Evolutionary conservation across 148 eudicot genomes (phyloP), one percentile per base, ranked within the genome.

Genomic region (Chenopodium quinoa): DNA sequence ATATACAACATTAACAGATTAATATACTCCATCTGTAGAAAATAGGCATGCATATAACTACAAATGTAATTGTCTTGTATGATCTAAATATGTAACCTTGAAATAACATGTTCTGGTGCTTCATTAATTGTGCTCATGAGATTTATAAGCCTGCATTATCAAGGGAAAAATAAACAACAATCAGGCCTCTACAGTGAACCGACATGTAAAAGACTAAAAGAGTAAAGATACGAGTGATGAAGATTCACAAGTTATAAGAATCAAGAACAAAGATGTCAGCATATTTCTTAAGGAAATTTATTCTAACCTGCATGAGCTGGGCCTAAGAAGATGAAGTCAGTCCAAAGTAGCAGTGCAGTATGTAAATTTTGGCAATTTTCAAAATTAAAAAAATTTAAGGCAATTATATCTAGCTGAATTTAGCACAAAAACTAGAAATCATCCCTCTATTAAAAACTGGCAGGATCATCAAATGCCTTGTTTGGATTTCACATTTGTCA

Each of bases 61-160:
- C 62, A 63, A n/a, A 32, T 60, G 77, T 71, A 60, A 62, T 76
- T 46, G 20, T 16, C 77, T 23, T 11, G n/a, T 25, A 20, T 56
- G 75, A 34, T 66, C 66, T 54, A 29, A 50, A 34, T 34, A 78
- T 79, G 58, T 50, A 48, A 89, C 98, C 96, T 91, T 52, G 85
- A 83, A 80, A 85, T 56, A 34, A 81, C 46, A 81, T 75, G 73
- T 48, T 80, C 85, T 79, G 75, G 78, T 70, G 63, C 80, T 73
- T 84, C 82, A 71, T 67, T 82, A 34, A 71, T 79, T 27, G 23
- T 77, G 81, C 84, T 46, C 70, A 86, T 75, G 50, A 91, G 82
- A 84, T 82, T 87, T 91, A 93, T 40, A 73, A 87, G 86, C 86
- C 98, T 94, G 86, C 86, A 75, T 40, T 81, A 80, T 63, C 17